Evolutionary conservation across 2,329 filamentous ascomycete species (phyloP).

Genomic region (Colletotrichum eleusines): DNA sequence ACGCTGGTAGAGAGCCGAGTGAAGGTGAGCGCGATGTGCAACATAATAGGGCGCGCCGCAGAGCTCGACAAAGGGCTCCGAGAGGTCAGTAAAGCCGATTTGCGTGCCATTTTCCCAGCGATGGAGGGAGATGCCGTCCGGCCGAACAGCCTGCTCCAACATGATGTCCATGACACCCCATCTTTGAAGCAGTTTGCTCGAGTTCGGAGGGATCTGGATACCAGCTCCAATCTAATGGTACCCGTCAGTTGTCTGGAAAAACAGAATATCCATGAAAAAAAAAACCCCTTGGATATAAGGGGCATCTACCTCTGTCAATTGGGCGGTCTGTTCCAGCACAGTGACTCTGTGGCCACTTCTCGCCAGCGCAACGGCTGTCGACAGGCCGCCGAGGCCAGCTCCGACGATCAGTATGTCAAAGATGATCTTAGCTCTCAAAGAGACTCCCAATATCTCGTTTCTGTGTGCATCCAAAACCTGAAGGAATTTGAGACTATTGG

Average conservation of each 20-base stretch:
- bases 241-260: neutral
- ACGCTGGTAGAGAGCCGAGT: slow-evolving; percentile 48
- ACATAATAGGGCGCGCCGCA: slow-evolving; percentile 51
- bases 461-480: neutral
- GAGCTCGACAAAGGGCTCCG: slow-evolving; percentile 44
- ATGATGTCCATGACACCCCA: slow-evolving; percentile 45
- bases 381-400: slow-evolving; percentile 40
- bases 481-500: slow-evolving; percentile 38
- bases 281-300: neutral
- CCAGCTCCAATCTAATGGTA: slow-evolving; percentile 41
- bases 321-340: slow-evolving; percentile 36
- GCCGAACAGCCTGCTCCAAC: slow-evolving; percentile 41
- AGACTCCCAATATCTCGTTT: neutral
- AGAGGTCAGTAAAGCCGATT: slow-evolving; percentile 43
- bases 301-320: slow-evolving; percentile 22
- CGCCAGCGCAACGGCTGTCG: slow-evolving; percentile 36
- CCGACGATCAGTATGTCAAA: slow-evolving; percentile 39
- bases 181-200: slow-evolving; percentile 39
- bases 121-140: slow-evolving; percentile 44
- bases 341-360: slow-evolving; percentile 38
- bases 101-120: slow-evolving; percentile 46
- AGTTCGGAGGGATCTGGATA: slow-evolving; percentile 43
- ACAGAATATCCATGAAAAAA: neutral
- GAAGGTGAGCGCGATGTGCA: slow-evolving; percentile 53
- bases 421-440: neutral